Percentiles rank a stretch among this genome's conserved stretches.
Conservation (phyloP, 73 alveolate genomes). For the Stentor coeruleus region DNA sequence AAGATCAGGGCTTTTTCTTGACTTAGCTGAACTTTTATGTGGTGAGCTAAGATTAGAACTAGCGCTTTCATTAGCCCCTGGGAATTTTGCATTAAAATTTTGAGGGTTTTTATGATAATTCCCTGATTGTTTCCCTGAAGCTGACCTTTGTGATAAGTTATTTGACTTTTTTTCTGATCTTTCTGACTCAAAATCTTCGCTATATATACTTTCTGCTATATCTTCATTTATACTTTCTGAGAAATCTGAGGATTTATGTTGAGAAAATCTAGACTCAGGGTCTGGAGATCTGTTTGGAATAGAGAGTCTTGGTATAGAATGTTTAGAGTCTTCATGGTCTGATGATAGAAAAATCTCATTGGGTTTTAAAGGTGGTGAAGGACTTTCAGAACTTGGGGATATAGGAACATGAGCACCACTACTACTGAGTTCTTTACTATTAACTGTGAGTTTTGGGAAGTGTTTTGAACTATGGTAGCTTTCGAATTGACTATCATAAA, state of each 20-base stretch:
- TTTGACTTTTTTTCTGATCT: not conserved
- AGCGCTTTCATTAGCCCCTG: not conserved
- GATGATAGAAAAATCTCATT: too few relatives aligned
- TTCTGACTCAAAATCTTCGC: constrained; percentile 10
- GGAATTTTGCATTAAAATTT: not conserved
- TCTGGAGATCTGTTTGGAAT: not conserved
- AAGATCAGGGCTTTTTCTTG: not conserved
- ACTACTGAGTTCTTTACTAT: too few relatives aligned
- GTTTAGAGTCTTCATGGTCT: not conserved
- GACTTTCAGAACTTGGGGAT: too few relatives aligned
- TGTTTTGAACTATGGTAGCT: too few relatives aligned
- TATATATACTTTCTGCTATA: not conserved
- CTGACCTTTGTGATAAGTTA: not conserved
- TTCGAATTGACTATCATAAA: too few relatives aligned
- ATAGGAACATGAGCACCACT: too few relatives aligned
- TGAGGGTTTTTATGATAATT: not conserved
- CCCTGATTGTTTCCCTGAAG: too few relatives aligned
- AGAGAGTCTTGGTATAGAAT: not conserved
- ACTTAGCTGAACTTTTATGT: not conserved
- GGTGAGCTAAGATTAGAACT: not conserved
- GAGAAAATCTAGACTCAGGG: not conserved
- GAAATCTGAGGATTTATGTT: not conserved
- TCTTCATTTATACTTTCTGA: not conserved
- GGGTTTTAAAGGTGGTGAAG: too few relatives aligned
- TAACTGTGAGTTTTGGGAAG: too few relatives aligned